These are phyloP conservation scores for Allomyces macrogynus DNA, from an alignment of 192 early-diverging fungal genomes.

Conservation along the genomic window DNA sequence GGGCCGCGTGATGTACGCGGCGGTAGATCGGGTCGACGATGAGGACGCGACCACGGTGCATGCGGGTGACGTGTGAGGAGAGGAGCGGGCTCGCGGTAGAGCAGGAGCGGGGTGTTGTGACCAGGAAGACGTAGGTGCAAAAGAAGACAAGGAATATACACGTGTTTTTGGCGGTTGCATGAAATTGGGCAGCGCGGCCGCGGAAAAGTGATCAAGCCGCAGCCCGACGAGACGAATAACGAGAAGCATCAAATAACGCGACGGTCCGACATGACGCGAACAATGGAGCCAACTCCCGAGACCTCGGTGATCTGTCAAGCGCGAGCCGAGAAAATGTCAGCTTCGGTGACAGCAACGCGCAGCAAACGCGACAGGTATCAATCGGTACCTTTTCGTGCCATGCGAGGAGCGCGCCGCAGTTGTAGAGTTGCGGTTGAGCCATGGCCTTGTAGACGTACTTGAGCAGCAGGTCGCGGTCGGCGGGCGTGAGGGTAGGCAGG, in stretches of 20 bases:
- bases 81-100: too few relatives aligned
- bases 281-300: slow-evolving; percentile 70
- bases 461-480: slow-evolving; percentile 59
- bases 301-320: slow-evolving; percentile 32
- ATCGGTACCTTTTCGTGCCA: slow-evolving; percentile 81
- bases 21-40: too few relatives aligned
- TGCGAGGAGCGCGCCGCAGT: slow-evolving; percentile 58
- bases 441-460: slow-evolving; percentile 88
- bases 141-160: neutral
- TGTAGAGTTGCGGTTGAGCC: slow-evolving; percentile 60
- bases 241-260: slow-evolving; percentile 26
- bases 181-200: too few relatives aligned
- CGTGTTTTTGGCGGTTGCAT: too few relatives aligned
- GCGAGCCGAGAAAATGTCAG: neutral
- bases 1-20: too few relatives aligned
- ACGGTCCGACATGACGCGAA: slow-evolving; percentile 79
- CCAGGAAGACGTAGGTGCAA: too few relatives aligned
- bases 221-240: neutral
- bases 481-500: slow-evolving; percentile 31
- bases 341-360: too few relatives aligned
- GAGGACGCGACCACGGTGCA: too few relatives aligned
- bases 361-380: too few relatives aligned
- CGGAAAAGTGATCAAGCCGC: too few relatives aligned
- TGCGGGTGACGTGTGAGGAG: too few relatives aligned
- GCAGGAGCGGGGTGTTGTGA: neutral